phyloP scores from a whole-genome alignment of 148 eudicot species.

The Vaccinium macrocarpon region DNA sequence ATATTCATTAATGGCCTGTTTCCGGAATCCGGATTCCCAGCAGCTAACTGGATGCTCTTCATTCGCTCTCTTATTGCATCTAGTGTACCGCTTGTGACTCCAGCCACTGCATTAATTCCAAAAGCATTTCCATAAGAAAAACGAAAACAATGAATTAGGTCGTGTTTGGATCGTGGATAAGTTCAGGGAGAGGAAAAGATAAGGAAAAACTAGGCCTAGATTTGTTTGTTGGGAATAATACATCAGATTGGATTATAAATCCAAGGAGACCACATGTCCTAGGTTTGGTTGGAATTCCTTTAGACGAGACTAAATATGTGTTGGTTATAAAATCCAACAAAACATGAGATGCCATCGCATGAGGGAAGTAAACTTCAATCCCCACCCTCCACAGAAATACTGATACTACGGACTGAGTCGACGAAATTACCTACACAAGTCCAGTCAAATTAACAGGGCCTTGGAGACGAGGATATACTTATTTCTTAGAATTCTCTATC shows the following conservation, averaged over 20 bases:
- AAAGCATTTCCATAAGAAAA: not conserved
- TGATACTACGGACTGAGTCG: too few species aligned
- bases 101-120: slow-evolving; percentile 8
- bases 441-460: too few species aligned
- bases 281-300: not conserved
- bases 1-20: slow-evolving; percentile 52
- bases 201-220: not conserved
- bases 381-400: too few species aligned
- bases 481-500: not conserved
- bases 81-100: slow-evolving; percentile 69
- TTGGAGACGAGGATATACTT: not conserved
- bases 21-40: slow-evolving; percentile 58
- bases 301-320: not conserved
- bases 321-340: not conserved
- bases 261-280: not conserved
- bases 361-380: not conserved
- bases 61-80: slow-evolving; percentile 94
- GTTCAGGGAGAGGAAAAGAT: not conserved
- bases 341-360: not conserved
- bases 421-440: too few species aligned
- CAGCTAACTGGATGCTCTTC: slow-evolving; percentile 91
- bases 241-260: not conserved
- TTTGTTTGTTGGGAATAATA: not conserved
- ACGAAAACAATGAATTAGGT: not conserved
- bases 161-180: not conserved